Base-by-base conservation (phyloP, 208 protist species). In the Acanthamoeba divionensis region DNA sequence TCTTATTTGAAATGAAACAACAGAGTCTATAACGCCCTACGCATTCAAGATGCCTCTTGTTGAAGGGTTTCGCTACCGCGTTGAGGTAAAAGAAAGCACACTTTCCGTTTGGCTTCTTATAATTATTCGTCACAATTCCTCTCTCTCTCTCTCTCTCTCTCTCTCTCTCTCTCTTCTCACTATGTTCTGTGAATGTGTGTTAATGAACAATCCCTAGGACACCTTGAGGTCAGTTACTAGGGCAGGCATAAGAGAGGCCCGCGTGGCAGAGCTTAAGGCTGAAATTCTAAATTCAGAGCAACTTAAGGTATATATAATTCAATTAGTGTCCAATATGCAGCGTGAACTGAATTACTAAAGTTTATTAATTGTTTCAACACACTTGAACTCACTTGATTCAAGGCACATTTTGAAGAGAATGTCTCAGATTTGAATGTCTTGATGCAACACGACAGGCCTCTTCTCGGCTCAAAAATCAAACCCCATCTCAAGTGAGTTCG, bases 201-300 rank as follows among this genome's bases (percentile, higher is more conserved):
- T 24, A 13, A 73, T n/a, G n/a, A 24, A 24, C 31, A 55, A 50
- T n/a, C 15, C 26, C 15, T 15, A 13, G 21, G 15, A 62, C 13
- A 12, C 10, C 12, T 13, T 63, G 13, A 31, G 83, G 31, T 50
- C 48, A 21, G 66, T 90, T 18, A 90, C 83, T 10, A 44, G 83
- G 3, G 66, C 60, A 1, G 7, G 63, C 29, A 77, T 90, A 57
- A 52, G 52, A 33, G 83, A 90, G 66, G 83, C 83, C 1, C 83
- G 83, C 41, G 44, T 90, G 60, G 41, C 47, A 50, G 83, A 90
- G 45, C n/a, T 90, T 5, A 90, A 90, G 63, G 62, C 55, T 8
- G 83, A 90, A 24, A 79, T 90, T 65, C 41, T 90, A 57, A 90
- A 90, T 65, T 90, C 83, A 5, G 38, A 90, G 41, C 41, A 90